These are phyloP conservation scores for Juncus effusus DNA, from an alignment of 176 grass and related monocot genomes.

Conservation along the genomic window DNA sequence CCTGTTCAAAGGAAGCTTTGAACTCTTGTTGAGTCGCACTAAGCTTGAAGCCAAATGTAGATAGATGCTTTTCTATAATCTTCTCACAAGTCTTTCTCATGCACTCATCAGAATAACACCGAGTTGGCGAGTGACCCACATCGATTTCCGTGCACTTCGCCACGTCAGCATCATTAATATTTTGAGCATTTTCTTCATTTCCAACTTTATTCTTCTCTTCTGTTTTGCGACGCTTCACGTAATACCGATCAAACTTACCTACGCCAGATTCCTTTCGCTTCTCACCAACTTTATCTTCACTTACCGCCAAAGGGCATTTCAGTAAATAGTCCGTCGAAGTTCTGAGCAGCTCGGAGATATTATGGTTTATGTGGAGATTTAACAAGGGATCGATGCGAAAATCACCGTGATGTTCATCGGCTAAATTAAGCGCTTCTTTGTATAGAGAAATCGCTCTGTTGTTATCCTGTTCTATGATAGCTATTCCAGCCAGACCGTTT, in stretches of 20 bases:
- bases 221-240: constrained; percentile 54
- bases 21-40: constrained; percentile 66
- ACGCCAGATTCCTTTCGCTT: constrained; percentile 54
- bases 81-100: constrained; percentile 68
- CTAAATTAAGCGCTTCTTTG: constrained; percentile 74
- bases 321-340: constrained; percentile 63
- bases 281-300: constrained; percentile 25
- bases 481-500: constrained; percentile 90
- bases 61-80: constrained; percentile 78
- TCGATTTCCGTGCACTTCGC: constrained; percentile 26
- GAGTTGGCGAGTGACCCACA: constrained; percentile 38
- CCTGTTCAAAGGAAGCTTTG: constrained; percentile 58
- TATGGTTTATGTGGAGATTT: constrained; percentile 96
- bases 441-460: constrained; percentile 76
- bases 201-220: constrained; percentile 29
- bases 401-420: constrained; percentile 60
- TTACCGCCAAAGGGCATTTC: constrained; percentile 53
- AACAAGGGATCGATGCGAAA: constrained; percentile 86
- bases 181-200: constrained; percentile 32
- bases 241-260: constrained; percentile 42
- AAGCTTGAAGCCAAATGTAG: constrained; percentile 64
- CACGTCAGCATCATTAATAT: constrained; percentile 37
- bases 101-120: constrained; percentile 77
- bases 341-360: constrained; percentile 67
- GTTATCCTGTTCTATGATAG: constrained; percentile 73